Evolutionary conservation across 1,139 yeast genomes (phyloP).

Genomic region (Pichia sp.): DNA sequence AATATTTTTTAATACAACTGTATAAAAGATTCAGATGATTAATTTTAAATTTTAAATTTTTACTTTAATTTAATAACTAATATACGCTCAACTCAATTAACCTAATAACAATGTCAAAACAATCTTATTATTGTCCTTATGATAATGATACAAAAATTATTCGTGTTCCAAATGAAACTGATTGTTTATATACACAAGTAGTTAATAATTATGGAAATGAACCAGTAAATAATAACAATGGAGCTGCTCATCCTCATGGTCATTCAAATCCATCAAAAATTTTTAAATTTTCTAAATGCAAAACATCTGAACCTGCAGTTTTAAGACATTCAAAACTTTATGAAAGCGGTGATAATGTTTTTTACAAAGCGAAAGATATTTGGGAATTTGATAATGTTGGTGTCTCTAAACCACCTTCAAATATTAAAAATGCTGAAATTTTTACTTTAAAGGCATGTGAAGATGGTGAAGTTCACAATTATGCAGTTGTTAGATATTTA

Average conservation of each 20-base stretch:
- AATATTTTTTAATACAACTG: no score
- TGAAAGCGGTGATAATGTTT: conserved; percentile 3
- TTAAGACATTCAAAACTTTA: not conserved
- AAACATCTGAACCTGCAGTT: conserved; percentile 2
- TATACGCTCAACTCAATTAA: no score
- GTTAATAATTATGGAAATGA: not conserved
- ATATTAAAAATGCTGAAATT: conserved; percentile 22
- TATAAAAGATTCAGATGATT: no score
- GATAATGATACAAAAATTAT: conserved; percentile 15
- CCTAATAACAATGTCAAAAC: conserved; percentile 3
- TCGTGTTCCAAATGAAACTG: conserved; percentile 9
- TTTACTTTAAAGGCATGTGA: conserved; percentile 11
- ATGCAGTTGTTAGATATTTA: conserved; percentile 44
- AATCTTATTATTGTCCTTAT: conserved; percentile 16
- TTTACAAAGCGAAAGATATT: conserved; percentile 40
- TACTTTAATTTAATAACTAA: no score
- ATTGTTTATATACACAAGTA: conserved; percentile 1
- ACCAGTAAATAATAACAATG: not conserved
- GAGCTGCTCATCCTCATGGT: not conserved
- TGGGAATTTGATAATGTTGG: conserved; percentile 80
- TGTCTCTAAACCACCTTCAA: conserved; percentile 44
- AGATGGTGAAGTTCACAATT: conserved; percentile 15
- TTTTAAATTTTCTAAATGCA: conserved; percentile 8
- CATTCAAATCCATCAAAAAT: conserved; percentile 7
- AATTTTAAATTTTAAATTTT: no score